Percentiles rank a stretch among this genome's conserved stretches.
Conservation (phyloP, 2,329 filamentous ascomycete species). For the Pseudogymnoascus sp. region DNA sequence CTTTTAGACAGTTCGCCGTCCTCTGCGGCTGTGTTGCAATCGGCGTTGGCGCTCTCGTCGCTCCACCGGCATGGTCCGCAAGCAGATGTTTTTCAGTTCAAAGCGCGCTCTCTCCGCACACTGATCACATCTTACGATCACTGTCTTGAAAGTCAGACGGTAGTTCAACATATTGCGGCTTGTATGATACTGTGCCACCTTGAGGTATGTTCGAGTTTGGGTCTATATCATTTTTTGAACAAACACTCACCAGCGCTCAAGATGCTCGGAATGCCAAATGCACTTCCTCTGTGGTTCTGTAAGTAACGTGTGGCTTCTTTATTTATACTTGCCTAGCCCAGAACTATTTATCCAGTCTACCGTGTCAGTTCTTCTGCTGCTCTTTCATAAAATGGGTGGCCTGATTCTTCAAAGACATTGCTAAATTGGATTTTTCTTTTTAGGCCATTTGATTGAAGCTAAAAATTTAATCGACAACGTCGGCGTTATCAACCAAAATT, state of each 20-base stretch:
- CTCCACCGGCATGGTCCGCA: conserved; percentile 20
- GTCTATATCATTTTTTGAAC: conserved; percentile 13
- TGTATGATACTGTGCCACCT: conserved; percentile 22
- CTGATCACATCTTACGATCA: conserved; percentile 18
- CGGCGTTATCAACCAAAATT: conserved; percentile 14
- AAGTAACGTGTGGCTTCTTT: conserved; percentile 17
- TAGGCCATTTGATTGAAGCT: conserved; percentile 21
- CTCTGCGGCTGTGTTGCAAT: conserved; percentile 20
- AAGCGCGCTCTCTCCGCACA: conserved; percentile 18
- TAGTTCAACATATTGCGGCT: conserved; percentile 21
- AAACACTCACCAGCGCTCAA: conserved; percentile 18
- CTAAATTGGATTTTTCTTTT: conserved; percentile 15
- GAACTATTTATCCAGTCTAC: conserved; percentile 14
- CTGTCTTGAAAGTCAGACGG: conserved; percentile 16
- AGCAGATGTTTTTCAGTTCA: conserved; percentile 19
- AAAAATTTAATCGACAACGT: conserved; percentile 18
- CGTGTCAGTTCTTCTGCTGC: conserved; percentile 13
- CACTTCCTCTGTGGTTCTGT: conserved; percentile 18
- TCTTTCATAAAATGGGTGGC: conserved; percentile 13
- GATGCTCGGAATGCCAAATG: conserved; percentile 19
- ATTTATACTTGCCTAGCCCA: conserved; percentile 15
- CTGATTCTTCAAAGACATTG: conserved; percentile 17
- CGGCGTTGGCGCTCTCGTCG: conserved; percentile 20
- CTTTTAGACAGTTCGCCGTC: conserved; percentile 20
- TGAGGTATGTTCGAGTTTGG: conserved; percentile 19